Conservation (phyloP, 129 eudicot species). For the Artemisia annua region DNA sequence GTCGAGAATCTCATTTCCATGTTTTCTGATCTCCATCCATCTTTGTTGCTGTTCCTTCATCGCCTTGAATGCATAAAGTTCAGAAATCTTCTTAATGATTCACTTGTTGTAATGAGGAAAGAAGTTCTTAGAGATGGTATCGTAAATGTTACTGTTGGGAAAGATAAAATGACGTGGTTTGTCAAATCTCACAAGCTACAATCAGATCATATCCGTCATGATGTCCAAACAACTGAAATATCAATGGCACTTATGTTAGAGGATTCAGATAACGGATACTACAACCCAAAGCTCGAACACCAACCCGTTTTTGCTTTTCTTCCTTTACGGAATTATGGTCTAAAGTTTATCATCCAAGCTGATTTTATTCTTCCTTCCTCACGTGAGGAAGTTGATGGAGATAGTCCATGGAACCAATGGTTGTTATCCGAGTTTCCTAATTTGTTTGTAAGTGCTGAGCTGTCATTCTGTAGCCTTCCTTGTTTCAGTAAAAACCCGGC, state of each 20-base stretch:
- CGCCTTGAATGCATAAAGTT: slow-evolving; percentile 73
- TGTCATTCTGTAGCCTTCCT: slow-evolving; percentile 63
- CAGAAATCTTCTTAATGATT: slow-evolving; percentile 48
- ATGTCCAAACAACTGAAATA: slow-evolving; percentile 68
- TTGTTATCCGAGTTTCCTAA: slow-evolving; percentile 71
- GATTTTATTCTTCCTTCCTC: slow-evolving; percentile 89
- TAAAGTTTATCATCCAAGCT: slow-evolving; percentile 81
- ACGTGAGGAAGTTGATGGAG: slow-evolving; percentile 84
- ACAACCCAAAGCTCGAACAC: slow-evolving; percentile 50
- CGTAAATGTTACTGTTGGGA: slow-evolving; percentile 59
- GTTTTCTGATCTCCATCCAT: slow-evolving; percentile 90
- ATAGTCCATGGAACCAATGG: slow-evolving; percentile 92
- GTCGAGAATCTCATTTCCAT: slow-evolving; percentile 55
- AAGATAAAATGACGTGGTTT: slow-evolving; percentile 68
- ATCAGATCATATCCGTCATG: slow-evolving; percentile 50
- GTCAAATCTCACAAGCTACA: slow-evolving; percentile 53
- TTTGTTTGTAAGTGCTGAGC: slow-evolving; percentile 64
- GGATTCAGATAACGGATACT: slow-evolving; percentile 42
- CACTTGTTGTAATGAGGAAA: slow-evolving; percentile 62
- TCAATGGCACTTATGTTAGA: slow-evolving; percentile 74
- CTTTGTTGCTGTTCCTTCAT: slow-evolving; percentile 73
- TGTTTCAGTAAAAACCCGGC: slow-evolving; percentile 54
- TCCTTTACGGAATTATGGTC: slow-evolving; percentile 74
- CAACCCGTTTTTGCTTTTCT: slow-evolving; percentile 89
- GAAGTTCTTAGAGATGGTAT: slow-evolving; percentile 61